Evolutionary conservation across 2,329 filamentous ascomycete species (phyloP), one percentile per base, ranked within the genome.

Genomic region (Cladophialophora yegresii): DNA sequence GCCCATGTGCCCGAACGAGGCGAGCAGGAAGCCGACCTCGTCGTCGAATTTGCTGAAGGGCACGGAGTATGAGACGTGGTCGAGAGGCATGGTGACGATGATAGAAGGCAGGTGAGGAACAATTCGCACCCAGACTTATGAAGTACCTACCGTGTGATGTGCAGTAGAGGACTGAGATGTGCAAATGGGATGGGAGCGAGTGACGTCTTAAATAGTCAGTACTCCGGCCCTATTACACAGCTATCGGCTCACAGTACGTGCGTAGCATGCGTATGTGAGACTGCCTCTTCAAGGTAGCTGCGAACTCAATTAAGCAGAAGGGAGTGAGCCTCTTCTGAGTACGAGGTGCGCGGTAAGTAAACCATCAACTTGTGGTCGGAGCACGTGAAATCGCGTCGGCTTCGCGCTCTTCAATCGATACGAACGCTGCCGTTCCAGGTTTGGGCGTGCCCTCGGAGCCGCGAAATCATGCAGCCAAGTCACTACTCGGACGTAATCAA

Each of bases 31-130:
- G 28, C 68, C 53, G 16, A 75, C 64, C 2, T 73, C 64, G 49
- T 62, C 64, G 3, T 75, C 73, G 62, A 75, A 70, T n/a, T 73
- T 68, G 47, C 67, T 66, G n/a, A 67, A 63, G 10, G 71, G 71
- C 16, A 72, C 72, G 40, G 47, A 58, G 58, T 75, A 70, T 26
- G 69, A 68, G 47, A 75, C 8, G 64, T 76, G 74, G 61, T 72
- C 67, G 58, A 72, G 45, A 10, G 65, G 59, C 83, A 85, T 72
- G 79, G 81, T 30, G 63, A 60, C 8, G n/a, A 6, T 28, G 26
- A 6, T 23, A n/a, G 22, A 20, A 10, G 26, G 9, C 13, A 10
- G 8, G 13, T 28, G 26, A 28, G 26, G 6, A 6, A 28, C 26
- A 3, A 28, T 3, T 28, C 26, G 26, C 6, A 28, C 26, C 26